Conservation (phyloP, 768 basidiomycete genomes). For the Solioccasus polychromus region DNA sequence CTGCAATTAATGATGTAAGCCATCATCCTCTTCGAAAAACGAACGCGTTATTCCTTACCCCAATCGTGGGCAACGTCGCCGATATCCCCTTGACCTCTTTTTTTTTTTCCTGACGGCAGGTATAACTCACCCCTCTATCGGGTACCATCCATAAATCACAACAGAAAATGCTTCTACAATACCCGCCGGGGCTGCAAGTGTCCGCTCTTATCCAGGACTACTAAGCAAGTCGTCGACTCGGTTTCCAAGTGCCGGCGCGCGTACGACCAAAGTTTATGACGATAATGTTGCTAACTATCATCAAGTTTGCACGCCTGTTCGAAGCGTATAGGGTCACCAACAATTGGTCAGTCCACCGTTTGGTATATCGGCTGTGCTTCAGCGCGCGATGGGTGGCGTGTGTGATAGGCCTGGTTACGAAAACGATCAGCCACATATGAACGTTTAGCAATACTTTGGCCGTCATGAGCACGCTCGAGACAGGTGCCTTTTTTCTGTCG, state of each 20-base stretch:
- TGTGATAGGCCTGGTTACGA: constrained; percentile 20
- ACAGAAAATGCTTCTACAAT: constrained; percentile 21
- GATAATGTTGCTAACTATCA: constrained; percentile 22
- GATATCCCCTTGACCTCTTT: too few species aligned
- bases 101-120: too few species aligned
- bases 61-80: constrained; percentile 22
- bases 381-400: neutral
- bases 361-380: constrained; percentile 17
- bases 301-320: too few species aligned
- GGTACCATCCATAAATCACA: constrained; percentile 19
- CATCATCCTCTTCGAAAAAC: too few species aligned
- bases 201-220: too few species aligned
- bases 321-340: constrained; percentile 4
- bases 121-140: constrained; percentile 15
- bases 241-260: too few species aligned
- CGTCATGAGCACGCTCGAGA: constrained; percentile 39
- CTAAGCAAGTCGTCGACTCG: too few species aligned
- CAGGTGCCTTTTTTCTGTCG: constrained; percentile 38
- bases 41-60: neutral
- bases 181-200: constrained; percentile 24
- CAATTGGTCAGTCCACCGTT: constrained; percentile 20
- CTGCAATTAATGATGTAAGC: constrained; percentile 5
- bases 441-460: constrained; percentile 28
- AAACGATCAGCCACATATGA: constrained; percentile 28
- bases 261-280: constrained; percentile 23